Base-by-base conservation (phyloP, 108 stramenopile species). In the Nannochloropsis salina region DNA sequence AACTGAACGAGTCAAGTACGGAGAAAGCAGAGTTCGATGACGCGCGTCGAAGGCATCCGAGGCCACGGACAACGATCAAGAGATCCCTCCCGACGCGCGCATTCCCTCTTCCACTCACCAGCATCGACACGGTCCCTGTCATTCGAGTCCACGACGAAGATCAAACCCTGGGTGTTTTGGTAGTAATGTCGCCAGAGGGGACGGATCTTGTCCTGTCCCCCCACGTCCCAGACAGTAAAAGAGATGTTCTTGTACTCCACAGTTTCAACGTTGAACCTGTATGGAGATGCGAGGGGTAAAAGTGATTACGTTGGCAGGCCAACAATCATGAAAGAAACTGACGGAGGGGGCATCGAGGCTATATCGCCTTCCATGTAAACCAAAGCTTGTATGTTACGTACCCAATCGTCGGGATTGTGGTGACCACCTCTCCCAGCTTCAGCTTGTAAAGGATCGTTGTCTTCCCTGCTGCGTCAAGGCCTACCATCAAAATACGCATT, bases 391-490 rank as follows among this genome's bases (percentile, higher is more conserved):
- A 90, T 0, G 47, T 10, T 10, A 51, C 47, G 10, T 51, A 51
- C 47, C 95, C 98, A 88, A 98, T 98, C 84, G 98, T 98, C 83
- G 98, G 98, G 90, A 99, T 99, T 85, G 98, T 99, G 86, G 97
- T 98, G 82, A 98, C 97, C 86, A 98, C 98, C 94, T 93, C 92
- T 20, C 91, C 97, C 21, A 99, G 95, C 94, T 98, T 98, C 91
- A 99, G 95, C 93, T 99, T 98, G 96, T 99, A 99, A 84, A 99
- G 96, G 91, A 98, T 98, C 89, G 99, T 99, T 82, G 99, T 99
- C 93, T 99, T 99, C 90, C 99, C 99, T 80, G 97, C 97, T 45
- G 97, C 99, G 93, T 99, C 99, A 85, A 99, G 96, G 92, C 99
- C 99, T 45, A 99, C 99, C 99, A 99, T 99, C 82, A 99, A 93